Evolutionary conservation across 169 alveolate species (phyloP), one percentile per base, ranked within the genome.

Genomic region (Plasmodium yoelii): DNA sequence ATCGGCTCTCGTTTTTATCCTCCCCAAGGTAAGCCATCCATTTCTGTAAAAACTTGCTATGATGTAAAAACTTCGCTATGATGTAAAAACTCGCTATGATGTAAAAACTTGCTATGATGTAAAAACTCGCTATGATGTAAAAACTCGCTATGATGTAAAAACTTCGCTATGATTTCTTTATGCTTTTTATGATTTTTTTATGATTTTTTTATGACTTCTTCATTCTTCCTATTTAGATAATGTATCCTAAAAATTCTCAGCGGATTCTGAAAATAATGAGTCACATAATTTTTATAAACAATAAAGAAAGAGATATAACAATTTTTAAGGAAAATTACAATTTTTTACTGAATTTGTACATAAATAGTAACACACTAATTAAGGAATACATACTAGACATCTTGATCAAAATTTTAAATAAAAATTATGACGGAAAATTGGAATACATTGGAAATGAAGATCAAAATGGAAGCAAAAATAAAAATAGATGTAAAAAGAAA

Each of bases 291-390:
- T 65, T 82, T 28, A 67, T 82, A 46, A 67, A 73, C 49, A 82
- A 82, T 28, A 82, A 67, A 22, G 73, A 82, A 67, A 82, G 56
- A 39, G 90, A 82, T 39, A 82, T 82, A 34, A 67, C 82, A 1
- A 65, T 82, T 47, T 82, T 82, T 53, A 82, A 67, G 28, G 90
- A 82, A 5, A 65, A 82, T 13, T 82, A 82, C 63, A 67, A 82
- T 34, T 82, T 82, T n/a, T 60, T 82, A 3, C 53, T 82, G 22
- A 82, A 82, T 34, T 46, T 82, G 53, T 82, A 82, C 39, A 67
- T 55, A 46, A 82, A 28, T 34, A 82, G 90, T 47, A 67, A 82
- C 55, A 22, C 68, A 46, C 68, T 64, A 5, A 67, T 82, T 22
- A 82, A 56, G 42, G 90, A 67, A 13, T 82, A 82, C 42, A 39